phyloP scores from a whole-genome alignment of 1,139 yeast species.

The Zhuliangozyma blackwelliae region DNA sequence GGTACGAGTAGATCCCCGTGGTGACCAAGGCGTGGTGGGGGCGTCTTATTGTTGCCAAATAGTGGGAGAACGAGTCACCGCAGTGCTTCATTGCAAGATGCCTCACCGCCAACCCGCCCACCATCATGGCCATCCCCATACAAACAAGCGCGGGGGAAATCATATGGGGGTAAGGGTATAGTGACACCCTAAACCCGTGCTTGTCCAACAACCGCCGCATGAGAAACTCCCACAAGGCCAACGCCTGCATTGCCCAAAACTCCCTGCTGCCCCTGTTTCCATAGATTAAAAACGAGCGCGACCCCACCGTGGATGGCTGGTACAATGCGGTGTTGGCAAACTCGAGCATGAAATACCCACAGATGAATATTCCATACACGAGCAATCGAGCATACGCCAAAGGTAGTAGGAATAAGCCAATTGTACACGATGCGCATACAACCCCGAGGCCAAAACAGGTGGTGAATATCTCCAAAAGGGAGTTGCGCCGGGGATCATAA shows the following conservation, averaged over 20 bases:
- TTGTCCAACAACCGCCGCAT: neutral
- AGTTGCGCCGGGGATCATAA: conserved; percentile 15
- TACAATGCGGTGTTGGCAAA: conserved; percentile 23
- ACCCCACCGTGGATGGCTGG: conserved; percentile 21
- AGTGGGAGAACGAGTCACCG: conserved; percentile 36
- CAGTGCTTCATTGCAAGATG: conserved; percentile 31
- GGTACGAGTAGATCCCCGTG: conserved; percentile 25
- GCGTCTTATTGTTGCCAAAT: conserved; percentile 12
- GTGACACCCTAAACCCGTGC: no score
- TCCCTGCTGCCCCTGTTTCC: conserved; percentile 34
- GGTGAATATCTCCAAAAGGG: conserved; percentile 19
- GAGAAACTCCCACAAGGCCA: conserved; percentile 24
- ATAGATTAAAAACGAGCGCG: conserved; percentile 33
- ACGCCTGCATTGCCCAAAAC: conserved; percentile 27
- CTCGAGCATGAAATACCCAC: conserved; percentile 26
- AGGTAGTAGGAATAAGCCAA: neutral
- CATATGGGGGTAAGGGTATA: neutral
- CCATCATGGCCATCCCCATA: conserved; percentile 14
- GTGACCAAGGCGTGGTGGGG: conserved; percentile 21
- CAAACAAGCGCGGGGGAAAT: no score
- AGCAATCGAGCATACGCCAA: conserved; percentile 7
- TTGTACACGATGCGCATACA: neutral
- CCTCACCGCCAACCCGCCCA: conserved; percentile 24
- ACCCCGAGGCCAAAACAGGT: conserved; percentile 5
- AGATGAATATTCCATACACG: conserved; percentile 18